Evolutionary conservation across 2,329 filamentous ascomycete species (phyloP).

Genomic region (Elsinoe necatrix): DNA sequence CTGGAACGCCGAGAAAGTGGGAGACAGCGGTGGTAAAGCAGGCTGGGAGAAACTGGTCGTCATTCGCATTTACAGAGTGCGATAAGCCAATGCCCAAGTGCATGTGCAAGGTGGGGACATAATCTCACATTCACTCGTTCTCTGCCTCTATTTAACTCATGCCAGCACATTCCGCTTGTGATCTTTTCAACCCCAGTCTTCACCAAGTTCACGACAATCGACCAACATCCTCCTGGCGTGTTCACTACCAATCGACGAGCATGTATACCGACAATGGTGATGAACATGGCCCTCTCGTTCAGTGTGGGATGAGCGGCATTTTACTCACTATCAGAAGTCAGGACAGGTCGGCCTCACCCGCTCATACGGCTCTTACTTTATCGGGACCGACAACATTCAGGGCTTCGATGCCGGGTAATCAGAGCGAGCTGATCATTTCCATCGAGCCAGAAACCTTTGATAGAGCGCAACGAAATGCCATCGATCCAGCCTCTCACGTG

Average conservation of each 20-base stretch:
- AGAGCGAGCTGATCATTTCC: not conserved
- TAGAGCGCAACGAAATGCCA: not conserved
- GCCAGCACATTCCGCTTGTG: too few relatives aligned
- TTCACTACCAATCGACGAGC: too few relatives aligned
- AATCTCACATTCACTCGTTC: too few relatives aligned
- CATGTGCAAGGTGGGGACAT: too few relatives aligned
- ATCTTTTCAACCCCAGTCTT: too few relatives aligned
- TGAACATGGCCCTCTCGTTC: not conserved
- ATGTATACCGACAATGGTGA: too few relatives aligned
- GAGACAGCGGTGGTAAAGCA: conserved; percentile 73
- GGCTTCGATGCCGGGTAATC: not conserved
- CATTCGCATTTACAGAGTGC: too few relatives aligned
- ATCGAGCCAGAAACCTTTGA: not conserved
- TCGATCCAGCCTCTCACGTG: too few relatives aligned
- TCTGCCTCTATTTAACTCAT: too few relatives aligned
- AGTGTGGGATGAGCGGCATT: not conserved
- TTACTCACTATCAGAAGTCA: not conserved
- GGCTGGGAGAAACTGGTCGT: conserved; percentile 89
- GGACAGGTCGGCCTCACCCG: not conserved
- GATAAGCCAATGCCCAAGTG: too few relatives aligned
- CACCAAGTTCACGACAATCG: too few relatives aligned
- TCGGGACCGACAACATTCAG: not conserved
- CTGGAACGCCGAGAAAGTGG: conserved; percentile 73
- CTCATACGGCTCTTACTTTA: not conserved
- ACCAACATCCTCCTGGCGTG: too few relatives aligned